Evolutionary conservation across 2,329 filamentous ascomycete genomes (phyloP), one percentile per base, ranked within the genome.

Genomic region (Fusarium coffeatum): DNA sequence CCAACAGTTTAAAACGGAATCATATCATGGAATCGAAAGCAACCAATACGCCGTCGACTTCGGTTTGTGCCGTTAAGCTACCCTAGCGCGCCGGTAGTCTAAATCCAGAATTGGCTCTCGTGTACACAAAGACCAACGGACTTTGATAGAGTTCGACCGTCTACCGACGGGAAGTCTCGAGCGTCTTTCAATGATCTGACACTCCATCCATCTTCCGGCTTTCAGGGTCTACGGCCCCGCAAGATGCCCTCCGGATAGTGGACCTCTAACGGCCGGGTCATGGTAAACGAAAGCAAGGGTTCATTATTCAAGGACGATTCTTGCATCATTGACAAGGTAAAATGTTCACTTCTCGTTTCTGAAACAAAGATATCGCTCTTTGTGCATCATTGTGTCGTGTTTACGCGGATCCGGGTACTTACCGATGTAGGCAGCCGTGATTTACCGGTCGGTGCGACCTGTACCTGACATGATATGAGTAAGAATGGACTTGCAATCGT

Each of bases 171-270:
- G 20, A 47, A n/a, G 22, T 15, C 25, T 16, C 28, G 18, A n/a
- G 25, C 6, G 23, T 22, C 22, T 34, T 27, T n/a, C 3, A 43
- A 67, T 59, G 63, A 56, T 47, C 25, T 59, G 67, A 51, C 37
- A 37, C 41, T 59, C 23, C 62, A 45, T 59, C 23, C 62, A 45
- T 50, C n/a, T 28, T 50, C 57, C 49, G 46, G 50, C 22, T 20
- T 23, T 61, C 47, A 57, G 63, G 63, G 59, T 68, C 68, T 71
- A 55, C 67, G 47, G 68, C 64, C 67, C 68, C 67, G 64, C 64
- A 71, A 56, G 53, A 37, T 55, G 41, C n/a, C 28, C 30, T 55
- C 59, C 68, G 59, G 59, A 49, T 42, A 43, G 60, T 70, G 68
- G 68, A 49, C 55, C 68, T 55, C 5, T 12, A 71, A 71, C 67